Percentiles rank a stretch among this genome's conserved stretches.
phyloP scores from a whole-genome alignment of 805 yeast genomes.

The Schwanniomyces yamadae region DNA sequence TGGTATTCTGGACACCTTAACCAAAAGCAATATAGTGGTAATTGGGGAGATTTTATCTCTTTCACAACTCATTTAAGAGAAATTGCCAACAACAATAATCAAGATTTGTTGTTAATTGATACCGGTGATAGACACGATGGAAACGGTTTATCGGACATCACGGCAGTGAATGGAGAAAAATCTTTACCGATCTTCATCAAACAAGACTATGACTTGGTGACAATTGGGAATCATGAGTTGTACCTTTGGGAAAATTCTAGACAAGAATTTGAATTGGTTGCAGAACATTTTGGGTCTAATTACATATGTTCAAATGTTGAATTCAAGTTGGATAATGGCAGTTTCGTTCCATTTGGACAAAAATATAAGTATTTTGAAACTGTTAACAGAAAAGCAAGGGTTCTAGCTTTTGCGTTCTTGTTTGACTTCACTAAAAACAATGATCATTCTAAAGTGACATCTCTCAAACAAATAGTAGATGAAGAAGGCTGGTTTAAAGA shows the following conservation, averaged over 20 bases:
- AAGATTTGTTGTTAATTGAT: constrained; percentile 74
- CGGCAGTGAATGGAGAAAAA: constrained; percentile 65
- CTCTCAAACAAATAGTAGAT: constrained; percentile 52
- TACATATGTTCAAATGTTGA: constrained; percentile 77
- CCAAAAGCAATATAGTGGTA: constrained; percentile 74
- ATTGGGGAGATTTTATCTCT: constrained; percentile 90
- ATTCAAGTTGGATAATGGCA: constrained; percentile 40
- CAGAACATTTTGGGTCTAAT: constrained; percentile 55
- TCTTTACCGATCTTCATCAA: constrained; percentile 63
- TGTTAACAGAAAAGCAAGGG: constrained; percentile 44
- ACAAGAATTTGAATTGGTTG: constrained; percentile 64
- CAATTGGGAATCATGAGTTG: constrained; percentile 90
- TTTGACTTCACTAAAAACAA: constrained; percentile 72
- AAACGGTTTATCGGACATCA: constrained; percentile 82
- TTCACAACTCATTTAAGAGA: constrained; percentile 55
- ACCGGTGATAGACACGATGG: constrained; percentile 96
- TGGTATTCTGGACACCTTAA: constrained; percentile 91
- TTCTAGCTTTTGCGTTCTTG: constrained; percentile 74
- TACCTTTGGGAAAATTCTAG: constrained; percentile 63
- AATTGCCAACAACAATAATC: constrained; percentile 43
- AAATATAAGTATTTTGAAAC: constrained; percentile 67
- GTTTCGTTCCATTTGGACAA: constrained; percentile 66
- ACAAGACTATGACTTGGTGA: constrained; percentile 71
- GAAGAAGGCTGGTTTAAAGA: constrained; percentile 63
- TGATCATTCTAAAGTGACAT: constrained; percentile 59